Evolutionary conservation across 1,139 yeast genomes (phyloP).

Genomic region (Wickerhamomyces sp.): DNA sequence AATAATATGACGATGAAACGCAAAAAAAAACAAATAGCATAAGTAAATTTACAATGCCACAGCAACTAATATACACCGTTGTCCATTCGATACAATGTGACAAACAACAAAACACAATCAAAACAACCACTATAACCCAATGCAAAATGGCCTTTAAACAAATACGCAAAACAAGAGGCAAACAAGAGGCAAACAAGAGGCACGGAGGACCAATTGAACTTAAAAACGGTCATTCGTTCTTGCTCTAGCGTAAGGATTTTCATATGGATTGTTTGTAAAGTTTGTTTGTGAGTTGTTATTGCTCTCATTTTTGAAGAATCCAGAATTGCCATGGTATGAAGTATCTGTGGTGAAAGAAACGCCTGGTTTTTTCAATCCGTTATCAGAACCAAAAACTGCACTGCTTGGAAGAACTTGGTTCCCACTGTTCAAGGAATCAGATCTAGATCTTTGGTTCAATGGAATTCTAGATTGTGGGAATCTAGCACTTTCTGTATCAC

Average conservation of each 20-base stretch:
- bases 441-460: conserved; percentile 13
- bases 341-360: conserved; percentile 20
- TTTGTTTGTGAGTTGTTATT: conserved; percentile 5
- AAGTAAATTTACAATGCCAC: not conserved
- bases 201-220: no score
- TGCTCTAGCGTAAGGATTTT: conserved; percentile 22
- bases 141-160: no score
- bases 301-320: conserved; percentile 6
- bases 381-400: conserved; percentile 28
- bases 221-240: conserved; percentile 13
- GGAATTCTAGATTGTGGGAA: conserved; percentile 17
- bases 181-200: no score
- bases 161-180: no score
- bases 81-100: no score
- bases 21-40: not conserved
- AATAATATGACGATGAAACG: not conserved
- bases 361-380: conserved; percentile 17
- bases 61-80: no score
- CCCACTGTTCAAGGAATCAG: conserved; percentile 20
- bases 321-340: conserved; percentile 20
- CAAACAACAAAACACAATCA: no score
- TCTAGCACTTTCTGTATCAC: conserved; percentile 19
- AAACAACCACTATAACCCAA: no score
- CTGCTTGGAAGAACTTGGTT: conserved; percentile 29
- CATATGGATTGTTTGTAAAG: conserved; percentile 12